Percentiles rank a stretch among this genome's conserved stretches.
These are phyloP conservation scores for Vitis riparia DNA, from an alignment of 164 flowering plant genomes.

Conservation along the genomic window DNA sequence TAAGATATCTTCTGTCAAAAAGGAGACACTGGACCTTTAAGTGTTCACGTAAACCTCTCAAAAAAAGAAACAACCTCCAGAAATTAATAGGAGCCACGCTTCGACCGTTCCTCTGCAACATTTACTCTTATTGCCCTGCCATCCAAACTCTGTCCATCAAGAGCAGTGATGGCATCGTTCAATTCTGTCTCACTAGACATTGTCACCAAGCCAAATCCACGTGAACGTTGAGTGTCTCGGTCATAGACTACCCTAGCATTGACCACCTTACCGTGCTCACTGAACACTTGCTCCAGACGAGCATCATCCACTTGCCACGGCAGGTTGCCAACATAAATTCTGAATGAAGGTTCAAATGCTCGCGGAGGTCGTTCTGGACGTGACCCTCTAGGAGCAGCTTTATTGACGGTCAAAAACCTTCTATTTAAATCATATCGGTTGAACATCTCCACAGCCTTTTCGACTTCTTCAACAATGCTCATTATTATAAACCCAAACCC, in stretches of 20 bases:
- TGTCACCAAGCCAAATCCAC: constrained; percentile 70
- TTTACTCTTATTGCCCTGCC: constrained; percentile 39
- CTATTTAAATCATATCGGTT: constrained; percentile 60
- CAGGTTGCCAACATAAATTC: constrained; percentile 63
- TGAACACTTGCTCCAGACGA: constrained; percentile 59
- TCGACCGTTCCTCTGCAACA: constrained; percentile 29
- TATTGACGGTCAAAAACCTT: constrained; percentile 70
- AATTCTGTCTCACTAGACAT: constrained; percentile 28
- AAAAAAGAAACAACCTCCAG: neutral
- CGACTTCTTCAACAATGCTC: constrained; percentile 67
- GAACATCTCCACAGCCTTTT: constrained; percentile 64
- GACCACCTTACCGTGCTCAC: constrained; percentile 66
- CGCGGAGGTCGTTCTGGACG: constrained; percentile 37
- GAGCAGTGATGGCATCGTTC: constrained; percentile 40
- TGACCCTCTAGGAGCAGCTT: constrained; percentile 80
- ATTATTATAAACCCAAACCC: constrained; percentile 72
- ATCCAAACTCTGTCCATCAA: constrained; percentile 48
- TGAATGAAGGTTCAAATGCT: constrained; percentile 31
- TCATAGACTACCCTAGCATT: constrained; percentile 58
- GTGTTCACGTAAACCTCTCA: neutral
- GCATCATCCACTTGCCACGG: constrained; percentile 65
- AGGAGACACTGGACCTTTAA: neutral
- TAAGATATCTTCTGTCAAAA: neutral
- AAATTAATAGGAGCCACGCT: constrained; percentile 20
- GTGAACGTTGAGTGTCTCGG: constrained; percentile 60